Conservation (phyloP, 768 basidiomycete genomes). For the Pluteus cervinus region DNA sequence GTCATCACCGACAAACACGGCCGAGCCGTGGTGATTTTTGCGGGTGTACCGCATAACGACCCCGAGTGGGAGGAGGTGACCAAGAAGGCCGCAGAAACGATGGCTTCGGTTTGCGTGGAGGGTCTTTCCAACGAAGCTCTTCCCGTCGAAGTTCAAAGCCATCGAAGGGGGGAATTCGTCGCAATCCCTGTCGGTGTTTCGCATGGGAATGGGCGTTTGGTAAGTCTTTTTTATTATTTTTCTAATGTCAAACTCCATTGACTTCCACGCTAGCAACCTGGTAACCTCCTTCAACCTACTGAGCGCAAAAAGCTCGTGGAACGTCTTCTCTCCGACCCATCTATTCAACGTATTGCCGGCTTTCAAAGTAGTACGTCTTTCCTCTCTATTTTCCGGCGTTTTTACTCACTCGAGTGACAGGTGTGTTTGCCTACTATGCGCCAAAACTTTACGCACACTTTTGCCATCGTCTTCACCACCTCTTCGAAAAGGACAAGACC, state of each 20-base stretch:
- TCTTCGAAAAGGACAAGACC: conserved; percentile 6
- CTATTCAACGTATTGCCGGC: conserved; percentile 13
- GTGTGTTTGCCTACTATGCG: conserved; percentile 13
- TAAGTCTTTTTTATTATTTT: too few species aligned
- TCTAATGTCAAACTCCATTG: too few species aligned
- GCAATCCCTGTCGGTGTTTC: conserved; percentile 17
- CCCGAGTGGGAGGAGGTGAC: too few species aligned
- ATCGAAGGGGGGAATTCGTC: conserved; percentile 15
- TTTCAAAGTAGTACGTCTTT: conserved; percentile 12
- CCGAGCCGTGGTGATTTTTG: too few species aligned
- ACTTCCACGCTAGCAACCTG: too few species aligned
- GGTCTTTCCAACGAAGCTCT: too few species aligned
- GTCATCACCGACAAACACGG: too few species aligned
- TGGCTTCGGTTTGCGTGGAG: too few species aligned
- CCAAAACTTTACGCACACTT: conserved; percentile 16
- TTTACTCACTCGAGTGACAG: conserved; percentile 3
- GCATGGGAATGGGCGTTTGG: conserved; percentile 21
- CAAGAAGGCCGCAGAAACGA: too few species aligned
- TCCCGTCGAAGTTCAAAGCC: too few species aligned
- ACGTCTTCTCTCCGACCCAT: conserved; percentile 1
- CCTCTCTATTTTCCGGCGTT: not conserved
- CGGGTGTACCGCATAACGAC: too few species aligned
- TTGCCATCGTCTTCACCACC: conserved; percentile 2
- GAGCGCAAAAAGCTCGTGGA: not conserved
- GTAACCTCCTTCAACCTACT: conserved; percentile 5